phyloP scores from a whole-genome alignment of 208 protist genomes.

The Borovskyia barvae region DNA sequence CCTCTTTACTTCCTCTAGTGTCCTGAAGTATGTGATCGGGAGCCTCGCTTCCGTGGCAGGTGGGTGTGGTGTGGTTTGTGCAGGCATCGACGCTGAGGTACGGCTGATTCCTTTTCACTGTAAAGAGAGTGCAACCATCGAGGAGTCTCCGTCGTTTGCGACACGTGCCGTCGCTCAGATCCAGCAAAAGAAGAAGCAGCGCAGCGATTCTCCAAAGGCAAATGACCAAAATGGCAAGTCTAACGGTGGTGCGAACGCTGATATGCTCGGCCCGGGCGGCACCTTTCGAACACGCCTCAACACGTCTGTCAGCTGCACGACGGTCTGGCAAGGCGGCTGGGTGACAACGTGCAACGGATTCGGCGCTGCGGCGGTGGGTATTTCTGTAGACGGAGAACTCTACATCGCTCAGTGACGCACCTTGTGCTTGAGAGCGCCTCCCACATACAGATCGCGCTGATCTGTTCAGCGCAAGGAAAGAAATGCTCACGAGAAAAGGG shows the following conservation, averaged over 20 bases:
- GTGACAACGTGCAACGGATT: conserved; percentile 26
- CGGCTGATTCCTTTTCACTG: conserved; percentile 37
- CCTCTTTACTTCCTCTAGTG: conserved; percentile 50
- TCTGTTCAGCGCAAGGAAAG: no score
- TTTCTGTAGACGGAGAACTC: conserved; percentile 74
- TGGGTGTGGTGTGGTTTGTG: conserved; percentile 58
- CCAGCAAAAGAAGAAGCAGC: conserved; percentile 17
- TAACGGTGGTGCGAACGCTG: conserved; percentile 11
- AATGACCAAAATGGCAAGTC: background rate
- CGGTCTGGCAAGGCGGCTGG: conserved; percentile 78
- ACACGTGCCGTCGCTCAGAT: conserved; percentile 7
- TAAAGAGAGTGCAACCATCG: background rate
- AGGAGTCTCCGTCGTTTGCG: conserved; percentile 7
- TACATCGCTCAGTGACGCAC: conserved; percentile 52
- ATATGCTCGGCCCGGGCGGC: conserved; percentile 16
- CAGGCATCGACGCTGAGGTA: conserved; percentile 65
- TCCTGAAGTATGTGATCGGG: conserved; percentile 76
- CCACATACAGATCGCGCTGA: no score
- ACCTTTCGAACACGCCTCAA: conserved; percentile 81
- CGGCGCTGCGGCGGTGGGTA: conserved; percentile 45
- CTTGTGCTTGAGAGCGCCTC: no score
- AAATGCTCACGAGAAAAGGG: no score
- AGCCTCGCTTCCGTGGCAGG: conserved; percentile 43
- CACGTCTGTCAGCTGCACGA: conserved; percentile 55
- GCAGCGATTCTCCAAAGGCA: conserved; percentile 3